Base-by-base conservation (phyloP, 345 rosid genomes). In the Pistacia vera region DNA sequence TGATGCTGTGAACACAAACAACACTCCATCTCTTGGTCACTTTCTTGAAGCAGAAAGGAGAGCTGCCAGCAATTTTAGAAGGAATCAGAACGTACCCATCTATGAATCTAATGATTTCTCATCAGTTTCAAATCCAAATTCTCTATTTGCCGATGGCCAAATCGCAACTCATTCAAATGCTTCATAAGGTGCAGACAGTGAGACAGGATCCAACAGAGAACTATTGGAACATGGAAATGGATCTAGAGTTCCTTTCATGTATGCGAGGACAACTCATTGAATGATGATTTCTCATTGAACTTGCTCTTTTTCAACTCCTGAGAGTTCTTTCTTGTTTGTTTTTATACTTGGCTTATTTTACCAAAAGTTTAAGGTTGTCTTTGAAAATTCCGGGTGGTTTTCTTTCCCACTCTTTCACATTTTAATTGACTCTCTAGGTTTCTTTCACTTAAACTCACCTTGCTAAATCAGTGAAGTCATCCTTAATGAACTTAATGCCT, bases 21-120 rank as follows among this genome's bases (percentile, higher is more conserved):
- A 71, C 51, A 71, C 86, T 66, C 87, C 83, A 18, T 92, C 94
- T 57, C 98, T 92, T 5, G 94, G 90, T 52, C 91, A 87, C 69
- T 89, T 89, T 74, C 98, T 92, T 75, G 80, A 83, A 83, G 90
- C 68, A 49, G 97, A 94, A 79, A 86, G 98, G 80, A 83, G 84
- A 87, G 85, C 88, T 5, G 78, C 83, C 46, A 75, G 25, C 44
- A 49, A 17, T 71, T 68, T 7, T 67, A 82, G 86, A 35, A 86
- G 82, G 67, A 78, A 75, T 63, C 70, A 60, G 44, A 78, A 11
- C 56, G 74, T 70, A 56, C 18, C 69, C 22, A 8, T 56, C 18
- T 79, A 46, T n/a, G 79, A 78, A 41, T 76, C 85, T 35, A 70
- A 58, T 71, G 82, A 78, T 73, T 78, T 81, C 64, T 74, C 82